Base-by-base conservation (phyloP, 106 monocot genomes). In the Phalaenopsis equestris region DNA sequence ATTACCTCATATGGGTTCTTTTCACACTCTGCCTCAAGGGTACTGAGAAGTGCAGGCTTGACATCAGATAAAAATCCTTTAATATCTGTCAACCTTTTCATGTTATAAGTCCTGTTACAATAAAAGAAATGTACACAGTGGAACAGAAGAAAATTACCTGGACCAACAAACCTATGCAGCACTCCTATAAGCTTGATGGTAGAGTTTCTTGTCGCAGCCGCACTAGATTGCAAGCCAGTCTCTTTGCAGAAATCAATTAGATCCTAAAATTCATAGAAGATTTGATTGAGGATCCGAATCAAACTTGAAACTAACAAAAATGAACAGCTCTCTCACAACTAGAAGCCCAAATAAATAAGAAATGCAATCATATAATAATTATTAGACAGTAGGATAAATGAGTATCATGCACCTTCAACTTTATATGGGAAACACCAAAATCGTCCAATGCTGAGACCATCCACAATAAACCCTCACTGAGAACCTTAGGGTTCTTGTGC, bases 161-260 rank as follows among this genome's bases (percentile, higher is more conserved):
- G 99, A 56, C 99, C 99, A 81, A 99, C 90, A 95, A 87, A 99
- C 77, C 83, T 95, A 83, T 99, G 95, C 72, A 99, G 73, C 1
- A 91, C 77, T 74, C 99, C 99, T 82, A 99, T 95, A 79, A 99
- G 91, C 82, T 95, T 99, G 41, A 95, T 95, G 36, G 99, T 99
- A 72, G 99, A 91, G 46, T 94, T 99, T 84, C 99, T 86, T 76
- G 99, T 93, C 80, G 91, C 95, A 78, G 95, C 92, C 87, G 86
- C 83, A 85, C 99, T 99, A 4, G 99, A 99, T 78, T 99, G 99
- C 76, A 99, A 80, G 6, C 99, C 99, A 80, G 79, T 90, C 58
- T 99, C 99, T 85, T 99, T 99, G 83, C 93, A 99, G 81, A 99
- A 99, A 79, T 95, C 99, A 86, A 99, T 95, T 67, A 95, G 79